phyloP scores from a whole-genome alignment of 2,329 filamentous ascomycete genomes.

The Aspergillus clavatus region DNA sequence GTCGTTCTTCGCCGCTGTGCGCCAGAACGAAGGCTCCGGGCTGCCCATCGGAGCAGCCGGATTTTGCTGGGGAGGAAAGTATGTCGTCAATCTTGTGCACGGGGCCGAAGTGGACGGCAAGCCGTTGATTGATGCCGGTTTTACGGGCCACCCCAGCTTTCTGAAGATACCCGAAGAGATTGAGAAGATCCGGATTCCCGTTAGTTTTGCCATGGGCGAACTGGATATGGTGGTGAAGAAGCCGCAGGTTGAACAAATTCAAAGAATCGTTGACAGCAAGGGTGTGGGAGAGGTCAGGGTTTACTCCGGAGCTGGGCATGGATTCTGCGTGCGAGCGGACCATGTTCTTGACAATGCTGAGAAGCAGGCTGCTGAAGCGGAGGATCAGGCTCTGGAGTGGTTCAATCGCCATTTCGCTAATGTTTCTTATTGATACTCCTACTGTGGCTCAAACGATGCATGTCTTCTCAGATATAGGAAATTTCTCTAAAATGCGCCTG shows the following conservation, averaged over 20 bases:
- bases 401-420: conserved; percentile 12
- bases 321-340: conserved; percentile 27
- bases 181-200: conserved; percentile 20
- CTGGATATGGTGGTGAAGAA: conserved; percentile 17
- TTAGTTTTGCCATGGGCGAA: conserved; percentile 22
- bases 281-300: conserved; percentile 19
- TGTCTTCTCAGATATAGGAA: no score
- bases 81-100: conserved; percentile 48
- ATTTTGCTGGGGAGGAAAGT: conserved; percentile 61
- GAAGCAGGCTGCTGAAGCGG: conserved; percentile 22
- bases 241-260: conserved; percentile 18
- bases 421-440: conserved; percentile 2
- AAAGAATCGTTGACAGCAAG: conserved; percentile 17
- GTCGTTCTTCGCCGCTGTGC: conserved; percentile 36
- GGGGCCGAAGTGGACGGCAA: conserved; percentile 24
- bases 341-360: conserved; percentile 15
- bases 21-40: conserved; percentile 25
- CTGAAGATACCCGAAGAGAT: conserved; percentile 48
- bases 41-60: conserved; percentile 52
- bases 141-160: conserved; percentile 51
- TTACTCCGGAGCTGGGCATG: conserved; percentile 24
- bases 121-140: conserved; percentile 48
- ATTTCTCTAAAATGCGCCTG: neutral
- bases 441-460: no score
- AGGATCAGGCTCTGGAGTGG: conserved; percentile 23